Percentiles rank a stretch among this genome's conserved stretches.
Conservation (phyloP, 768 basidiomycete species). For the Clitopilus hobsonii region DNA sequence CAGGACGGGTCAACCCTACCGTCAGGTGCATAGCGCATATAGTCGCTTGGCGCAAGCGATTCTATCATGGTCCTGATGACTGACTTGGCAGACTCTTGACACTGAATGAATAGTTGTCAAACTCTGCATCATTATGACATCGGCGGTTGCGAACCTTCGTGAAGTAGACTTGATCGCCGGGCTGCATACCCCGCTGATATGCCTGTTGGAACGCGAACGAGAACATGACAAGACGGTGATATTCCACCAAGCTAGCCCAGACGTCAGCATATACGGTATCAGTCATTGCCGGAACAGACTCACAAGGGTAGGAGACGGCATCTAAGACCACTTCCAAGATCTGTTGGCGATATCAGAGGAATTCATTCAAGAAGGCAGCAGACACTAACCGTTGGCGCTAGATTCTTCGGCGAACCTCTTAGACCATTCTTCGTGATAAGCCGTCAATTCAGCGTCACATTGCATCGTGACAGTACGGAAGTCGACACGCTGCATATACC, state of each 20-base stretch:
- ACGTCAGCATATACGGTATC: conserved; percentile 5
- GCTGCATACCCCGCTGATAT: conserved; percentile 62
- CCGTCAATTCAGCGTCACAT: conserved; percentile 54
- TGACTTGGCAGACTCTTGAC: conserved; percentile 63
- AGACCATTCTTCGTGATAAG: conserved; percentile 66
- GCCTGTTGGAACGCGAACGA: conserved; percentile 86
- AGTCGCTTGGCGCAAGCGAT: conserved; percentile 61
- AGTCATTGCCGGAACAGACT: conserved; percentile 18
- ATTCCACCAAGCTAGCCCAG: conserved; percentile 56
- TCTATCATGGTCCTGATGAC: conserved; percentile 67
- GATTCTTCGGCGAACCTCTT: conserved; percentile 54
- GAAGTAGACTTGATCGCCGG: conserved; percentile 62
- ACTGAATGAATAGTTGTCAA: conserved; percentile 37
- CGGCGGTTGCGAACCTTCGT: conserved; percentile 43
- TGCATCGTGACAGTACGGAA: conserved; percentile 59
- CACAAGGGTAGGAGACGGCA: conserved; percentile 72
- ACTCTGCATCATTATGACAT: neutral
- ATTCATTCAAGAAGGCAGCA: neutral
- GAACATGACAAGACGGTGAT: conserved; percentile 80
- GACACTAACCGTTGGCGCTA: conserved; percentile 47
- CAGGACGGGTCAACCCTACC: conserved; percentile 33
- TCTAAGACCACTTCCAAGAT: conserved; percentile 56
- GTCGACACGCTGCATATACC: conserved; percentile 56
- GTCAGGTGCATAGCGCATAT: conserved; percentile 77
- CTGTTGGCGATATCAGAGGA: conserved; percentile 26